A percentile compares a stretch with the other conserved stretches of the same genome.
phyloP scores from a whole-genome alignment of 305 asterid genomes.

The Coffea humblotiana region DNA sequence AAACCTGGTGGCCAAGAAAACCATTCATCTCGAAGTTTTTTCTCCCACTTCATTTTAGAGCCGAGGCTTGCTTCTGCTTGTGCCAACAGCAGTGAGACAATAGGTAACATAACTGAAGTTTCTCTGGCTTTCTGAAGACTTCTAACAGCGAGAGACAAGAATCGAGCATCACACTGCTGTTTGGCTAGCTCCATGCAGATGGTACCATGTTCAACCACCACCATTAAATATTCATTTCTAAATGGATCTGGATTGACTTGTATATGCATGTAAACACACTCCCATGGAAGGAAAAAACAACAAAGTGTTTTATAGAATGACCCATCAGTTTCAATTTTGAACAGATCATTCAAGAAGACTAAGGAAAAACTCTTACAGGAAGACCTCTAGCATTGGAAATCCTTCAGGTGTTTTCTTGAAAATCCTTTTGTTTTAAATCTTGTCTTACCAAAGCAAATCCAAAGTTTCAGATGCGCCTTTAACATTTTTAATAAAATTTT shows the following conservation, averaged over 20 bases:
- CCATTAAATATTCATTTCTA: not conserved
- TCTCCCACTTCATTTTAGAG: conserved; percentile 69
- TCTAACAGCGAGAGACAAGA: conserved; percentile 56
- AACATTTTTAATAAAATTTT: not conserved
- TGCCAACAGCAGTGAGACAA: conserved; percentile 65
- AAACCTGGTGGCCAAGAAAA: conserved; percentile 82
- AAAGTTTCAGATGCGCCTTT: not conserved
- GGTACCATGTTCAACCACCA: conserved; percentile 52
- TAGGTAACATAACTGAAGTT: conserved; percentile 52
- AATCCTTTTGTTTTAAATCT: not conserved
- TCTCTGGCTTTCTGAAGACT: conserved; percentile 79
- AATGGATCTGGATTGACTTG: not conserved
- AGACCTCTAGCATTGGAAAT: not conserved
- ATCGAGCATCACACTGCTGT: conserved; percentile 63
- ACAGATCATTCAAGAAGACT: not conserved
- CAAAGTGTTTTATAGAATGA: not conserved
- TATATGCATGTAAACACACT: not conserved
- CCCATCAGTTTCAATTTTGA: not conserved
- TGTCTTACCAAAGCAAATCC: not conserved
- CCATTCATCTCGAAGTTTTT: conserved; percentile 67
- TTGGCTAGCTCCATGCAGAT: conserved; percentile 88
- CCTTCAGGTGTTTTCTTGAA: not conserved
- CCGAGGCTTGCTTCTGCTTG: conserved; percentile 97
- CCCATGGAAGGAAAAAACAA: not conserved
- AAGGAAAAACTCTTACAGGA: not conserved